Conservation (phyloP, 2,329 filamentous ascomycete species). For the Hypoxylon sp. region DNA sequence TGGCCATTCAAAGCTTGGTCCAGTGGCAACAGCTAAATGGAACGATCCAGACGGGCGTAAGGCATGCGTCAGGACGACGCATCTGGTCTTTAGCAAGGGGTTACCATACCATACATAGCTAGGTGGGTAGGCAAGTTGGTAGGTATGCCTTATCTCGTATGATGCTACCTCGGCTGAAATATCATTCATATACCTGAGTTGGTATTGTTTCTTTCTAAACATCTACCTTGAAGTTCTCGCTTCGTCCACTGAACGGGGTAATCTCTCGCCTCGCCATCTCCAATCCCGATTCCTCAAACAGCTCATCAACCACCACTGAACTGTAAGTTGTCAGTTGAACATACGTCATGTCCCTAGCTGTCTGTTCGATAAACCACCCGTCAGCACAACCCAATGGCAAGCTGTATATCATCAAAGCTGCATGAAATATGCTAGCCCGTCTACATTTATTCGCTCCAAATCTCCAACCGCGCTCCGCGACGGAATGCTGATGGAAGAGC, state of each 20-base stretch:
- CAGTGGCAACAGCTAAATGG: constrained; percentile 36
- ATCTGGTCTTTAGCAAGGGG: constrained; percentile 25
- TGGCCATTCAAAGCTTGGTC: constrained; percentile 23
- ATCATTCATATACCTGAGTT: constrained; percentile 24
- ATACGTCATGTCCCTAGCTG: constrained; percentile 11
- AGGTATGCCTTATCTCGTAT: constrained; percentile 24
- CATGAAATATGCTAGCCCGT: constrained; percentile 19
- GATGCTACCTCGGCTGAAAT: constrained; percentile 22
- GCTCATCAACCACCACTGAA: constrained; percentile 12
- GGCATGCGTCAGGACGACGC: constrained; percentile 41
- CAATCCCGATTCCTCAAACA: constrained; percentile 16
- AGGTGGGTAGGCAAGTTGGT: not conserved
- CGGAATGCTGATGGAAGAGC: constrained; percentile 22
- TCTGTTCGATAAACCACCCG: constrained; percentile 4
- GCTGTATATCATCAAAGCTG: constrained; percentile 15
- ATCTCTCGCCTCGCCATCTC: not conserved
- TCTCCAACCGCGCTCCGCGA: constrained; percentile 9
- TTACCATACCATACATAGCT: constrained; percentile 18
- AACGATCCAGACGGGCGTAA: constrained; percentile 39
- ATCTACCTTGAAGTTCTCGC: not conserved
- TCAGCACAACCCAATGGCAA: constrained; percentile 17
- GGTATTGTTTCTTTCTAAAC: constrained; percentile 12
- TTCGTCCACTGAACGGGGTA: constrained; percentile 12
- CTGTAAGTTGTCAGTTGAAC: constrained; percentile 31
- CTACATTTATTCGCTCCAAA: constrained; percentile 19